These are phyloP conservation scores for Rhizopogon vulgaris DNA, from an alignment of 768 basidiomycete genomes.

Conservation along the genomic window DNA sequence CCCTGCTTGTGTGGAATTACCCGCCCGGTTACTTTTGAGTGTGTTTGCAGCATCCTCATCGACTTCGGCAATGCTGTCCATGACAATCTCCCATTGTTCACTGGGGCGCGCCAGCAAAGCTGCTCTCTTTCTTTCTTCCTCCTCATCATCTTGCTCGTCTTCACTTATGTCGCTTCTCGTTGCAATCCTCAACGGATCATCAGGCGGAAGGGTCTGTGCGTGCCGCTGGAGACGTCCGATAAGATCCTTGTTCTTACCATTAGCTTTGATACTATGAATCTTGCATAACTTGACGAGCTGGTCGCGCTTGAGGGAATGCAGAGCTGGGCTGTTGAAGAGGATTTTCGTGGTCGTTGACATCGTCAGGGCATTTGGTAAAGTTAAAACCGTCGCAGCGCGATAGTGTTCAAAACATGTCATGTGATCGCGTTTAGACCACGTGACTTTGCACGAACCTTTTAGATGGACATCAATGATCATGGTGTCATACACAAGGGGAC, in stretches of 20 bases:
- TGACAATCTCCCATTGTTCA: slow-evolving; percentile 83
- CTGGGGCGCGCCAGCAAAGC: slow-evolving; percentile 49
- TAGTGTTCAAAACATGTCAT: background rate
- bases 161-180: slow-evolving; percentile 41
- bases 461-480: too few species aligned
- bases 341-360: slow-evolving; percentile 77
- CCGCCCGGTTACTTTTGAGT: slow-evolving; percentile 36
- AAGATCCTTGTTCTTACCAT: slow-evolving; percentile 74
- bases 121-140: slow-evolving; percentile 5
- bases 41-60: slow-evolving; percentile 38
- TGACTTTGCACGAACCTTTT: background rate
- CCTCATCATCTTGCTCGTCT: slow-evolving; percentile 24
- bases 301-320: slow-evolving; percentile 78
- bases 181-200: slow-evolving; percentile 50
- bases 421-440: slow-evolving; percentile 2
- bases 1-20: slow-evolving; percentile 36
- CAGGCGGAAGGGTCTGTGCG: slow-evolving; percentile 55
- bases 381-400: background rate
- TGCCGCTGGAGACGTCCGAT: slow-evolving; percentile 63
- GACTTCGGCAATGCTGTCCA: slow-evolving; percentile 70
- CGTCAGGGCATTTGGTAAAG: background rate
- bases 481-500: too few species aligned
- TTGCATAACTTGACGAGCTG: slow-evolving; percentile 86
- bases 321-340: slow-evolving; percentile 76
- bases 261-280: slow-evolving; percentile 71